Evolutionary conservation across 768 basidiomycete species (phyloP), one percentile per base, ranked within the genome.

Genomic region (Tulasnella sp.): DNA sequence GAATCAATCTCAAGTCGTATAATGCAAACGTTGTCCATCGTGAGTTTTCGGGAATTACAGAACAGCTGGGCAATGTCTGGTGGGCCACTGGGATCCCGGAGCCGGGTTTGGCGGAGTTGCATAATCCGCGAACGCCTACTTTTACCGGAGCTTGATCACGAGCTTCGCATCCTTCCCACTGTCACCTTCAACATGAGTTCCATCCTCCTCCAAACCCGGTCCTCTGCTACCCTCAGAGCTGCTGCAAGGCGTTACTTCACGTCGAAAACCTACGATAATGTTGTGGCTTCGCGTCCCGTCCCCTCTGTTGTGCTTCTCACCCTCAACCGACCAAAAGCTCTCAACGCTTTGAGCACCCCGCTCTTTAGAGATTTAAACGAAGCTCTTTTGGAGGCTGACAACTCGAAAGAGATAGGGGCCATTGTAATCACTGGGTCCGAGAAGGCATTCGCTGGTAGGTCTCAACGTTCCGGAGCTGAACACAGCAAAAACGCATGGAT

Each of bases 271-370:
- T 60, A 60, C 39, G 19, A 49, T 7, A 31, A 43, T 32, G 39
- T 60, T 39, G 35, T 48, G 41, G 42, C 45, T 21, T 49, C 59
- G 27, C 43, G 48, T 69, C 68, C 57, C 62, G 67, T 19, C 66
- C 71, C 15, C 63, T 75, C 57, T 69, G 69, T 71, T 31, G 60
- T 67, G 9, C 80, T 93, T 64, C 80, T 94, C 65, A 87, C 84
- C 12, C 75, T 94, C 64, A 91, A 94, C 71, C 77, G 91, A 41
- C 91, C 91, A 23, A 90, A 90, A 63, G 84, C 85, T 15, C 73
- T 93, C 58, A 97, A 96, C 66, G 93, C 96, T 3, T 75, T 99
- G 59, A 83, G 76, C 64, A 78, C 80, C 21, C 81, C 85, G 5
- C 75, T 97, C 58, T 85, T 75, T 60, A 60, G 63, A 11, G 67